phyloP scores from a whole-genome alignment of 1,284 basidiomycete genomes.

The Filobasidium uniguttulatum region DNA sequence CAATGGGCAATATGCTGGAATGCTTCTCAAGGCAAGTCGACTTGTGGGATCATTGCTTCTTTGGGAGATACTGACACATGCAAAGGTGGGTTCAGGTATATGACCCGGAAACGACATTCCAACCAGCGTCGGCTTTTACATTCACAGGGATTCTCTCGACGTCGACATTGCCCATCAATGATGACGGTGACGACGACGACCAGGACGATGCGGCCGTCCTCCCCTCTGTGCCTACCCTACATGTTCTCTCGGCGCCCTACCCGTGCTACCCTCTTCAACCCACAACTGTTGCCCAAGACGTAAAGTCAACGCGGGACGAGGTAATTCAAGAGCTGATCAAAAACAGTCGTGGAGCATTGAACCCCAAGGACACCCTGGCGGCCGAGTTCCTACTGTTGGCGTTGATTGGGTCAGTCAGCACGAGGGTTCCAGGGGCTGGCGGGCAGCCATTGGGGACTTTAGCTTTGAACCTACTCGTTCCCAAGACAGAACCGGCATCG shows the following conservation, averaged over 20 bases:
- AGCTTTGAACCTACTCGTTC: slow-evolving; percentile 21
- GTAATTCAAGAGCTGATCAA: slow-evolving; percentile 27
- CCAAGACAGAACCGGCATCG: background rate
- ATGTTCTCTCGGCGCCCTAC: slow-evolving; percentile 22
- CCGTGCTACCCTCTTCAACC: slow-evolving; percentile 2
- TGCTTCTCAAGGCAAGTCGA: slow-evolving; percentile 28
- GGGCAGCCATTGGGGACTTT: slow-evolving; percentile 26
- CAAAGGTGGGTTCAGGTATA: slow-evolving; percentile 21
- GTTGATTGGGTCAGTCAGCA: slow-evolving; percentile 26
- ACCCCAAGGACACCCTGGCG: slow-evolving; percentile 18
- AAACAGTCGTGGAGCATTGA: no score
- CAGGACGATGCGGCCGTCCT: slow-evolving; percentile 13
- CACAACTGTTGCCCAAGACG: background rate
- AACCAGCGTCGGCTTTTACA: slow-evolving; percentile 26
- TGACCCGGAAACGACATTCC: slow-evolving; percentile 25
- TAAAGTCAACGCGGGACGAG: slow-evolving; percentile 14
- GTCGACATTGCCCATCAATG: slow-evolving; percentile 23
- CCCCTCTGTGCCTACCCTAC: slow-evolving; percentile 25
- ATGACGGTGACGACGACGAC: slow-evolving; percentile 18
- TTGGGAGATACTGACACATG: background rate
- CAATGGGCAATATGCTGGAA: slow-evolving; percentile 23
- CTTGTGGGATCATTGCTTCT: background rate
- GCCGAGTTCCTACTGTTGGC: slow-evolving; percentile 29
- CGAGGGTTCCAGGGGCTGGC: slow-evolving; percentile 17
- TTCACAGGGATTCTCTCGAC: slow-evolving; percentile 30